Conservation (phyloP, 2,329 filamentous ascomycete genomes). For the Phyllosticta ampelicida region DNA sequence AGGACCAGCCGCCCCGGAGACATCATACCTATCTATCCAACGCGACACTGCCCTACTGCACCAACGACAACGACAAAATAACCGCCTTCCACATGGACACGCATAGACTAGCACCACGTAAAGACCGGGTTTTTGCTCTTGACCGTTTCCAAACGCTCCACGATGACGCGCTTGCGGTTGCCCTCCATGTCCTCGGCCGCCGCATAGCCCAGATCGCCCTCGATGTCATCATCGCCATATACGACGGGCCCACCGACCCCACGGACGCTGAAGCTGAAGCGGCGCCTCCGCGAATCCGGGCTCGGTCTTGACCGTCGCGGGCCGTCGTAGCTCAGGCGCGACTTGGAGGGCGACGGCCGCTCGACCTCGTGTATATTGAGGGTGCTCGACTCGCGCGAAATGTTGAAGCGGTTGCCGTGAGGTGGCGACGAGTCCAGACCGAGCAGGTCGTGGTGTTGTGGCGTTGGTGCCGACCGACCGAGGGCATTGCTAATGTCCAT, state of each 20-base stretch:
- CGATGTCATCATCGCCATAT: constrained; percentile 53
- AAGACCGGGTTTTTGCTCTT: constrained; percentile 95
- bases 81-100: not conserved
- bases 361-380: constrained; percentile 24
- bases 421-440: constrained; percentile 46
- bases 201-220: constrained; percentile 89
- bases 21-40: not conserved
- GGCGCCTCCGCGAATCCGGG: constrained; percentile 24
- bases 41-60: not conserved
- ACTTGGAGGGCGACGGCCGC: constrained; percentile 20
- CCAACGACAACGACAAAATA: not conserved
- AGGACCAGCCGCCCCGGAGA: not conserved
- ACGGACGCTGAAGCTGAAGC: constrained; percentile 32
- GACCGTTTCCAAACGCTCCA: constrained; percentile 89
- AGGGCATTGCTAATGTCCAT: constrained; percentile 78
- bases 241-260: constrained; percentile 28
- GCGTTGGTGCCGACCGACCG: constrained; percentile 34
- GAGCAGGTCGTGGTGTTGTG: constrained; percentile 55
- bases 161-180: constrained; percentile 85
- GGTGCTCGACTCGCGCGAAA: constrained; percentile 35
- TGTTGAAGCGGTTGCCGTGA: constrained; percentile 36
- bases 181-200: constrained; percentile 91
- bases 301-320: constrained; percentile 21
- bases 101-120: constrained; percentile 69
- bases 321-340: constrained; percentile 34